Evolutionary conservation across 2,329 filamentous ascomycete genomes (phyloP).

Genomic region (Fusarium kyushuense): DNA sequence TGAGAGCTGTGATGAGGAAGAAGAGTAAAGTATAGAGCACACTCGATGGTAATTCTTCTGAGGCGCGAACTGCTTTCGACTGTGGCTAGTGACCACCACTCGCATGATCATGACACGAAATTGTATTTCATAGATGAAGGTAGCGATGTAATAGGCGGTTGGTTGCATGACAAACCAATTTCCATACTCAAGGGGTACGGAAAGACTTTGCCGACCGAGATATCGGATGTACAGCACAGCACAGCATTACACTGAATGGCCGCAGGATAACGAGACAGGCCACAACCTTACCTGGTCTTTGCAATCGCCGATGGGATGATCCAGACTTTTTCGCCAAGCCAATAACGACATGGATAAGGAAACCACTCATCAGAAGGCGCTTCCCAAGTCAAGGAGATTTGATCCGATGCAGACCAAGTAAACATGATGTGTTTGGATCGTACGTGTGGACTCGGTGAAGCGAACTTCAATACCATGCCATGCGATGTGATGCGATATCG

Average conservation of each 20-base stretch:
- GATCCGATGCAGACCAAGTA: conserved; percentile 7
- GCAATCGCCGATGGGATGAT: conserved; percentile 36
- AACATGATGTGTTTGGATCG: conserved; percentile 15
- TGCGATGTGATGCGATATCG: background rate
- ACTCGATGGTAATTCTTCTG: conserved; percentile 22
- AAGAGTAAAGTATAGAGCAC: conserved; percentile 2
- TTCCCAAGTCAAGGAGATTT: conserved; percentile 6
- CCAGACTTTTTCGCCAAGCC: conserved; percentile 35
- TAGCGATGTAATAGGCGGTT: conserved; percentile 10
- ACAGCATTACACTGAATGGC: background rate
- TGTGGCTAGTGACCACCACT: conserved; percentile 44
- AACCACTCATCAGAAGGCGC: background rate
- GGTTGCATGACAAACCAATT: conserved; percentile 26
- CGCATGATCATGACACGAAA: conserved; percentile 25
- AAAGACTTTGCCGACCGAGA: conserved; percentile 25
- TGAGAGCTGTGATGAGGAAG: conserved; percentile 28
- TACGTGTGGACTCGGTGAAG: conserved; percentile 7
- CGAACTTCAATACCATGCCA: conserved; percentile 6
- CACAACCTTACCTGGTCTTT: conserved; percentile 6
- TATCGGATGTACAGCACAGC: background rate
- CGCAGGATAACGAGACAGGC: background rate
- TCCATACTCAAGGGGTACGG: conserved; percentile 8
- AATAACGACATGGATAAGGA: conserved; percentile 7
- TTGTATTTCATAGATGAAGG: conserved; percentile 1
- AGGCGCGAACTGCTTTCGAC: conserved; percentile 40